Conservation (phyloP, 202 grass and related monocot genomes). For the Panicum hallii region DNA sequence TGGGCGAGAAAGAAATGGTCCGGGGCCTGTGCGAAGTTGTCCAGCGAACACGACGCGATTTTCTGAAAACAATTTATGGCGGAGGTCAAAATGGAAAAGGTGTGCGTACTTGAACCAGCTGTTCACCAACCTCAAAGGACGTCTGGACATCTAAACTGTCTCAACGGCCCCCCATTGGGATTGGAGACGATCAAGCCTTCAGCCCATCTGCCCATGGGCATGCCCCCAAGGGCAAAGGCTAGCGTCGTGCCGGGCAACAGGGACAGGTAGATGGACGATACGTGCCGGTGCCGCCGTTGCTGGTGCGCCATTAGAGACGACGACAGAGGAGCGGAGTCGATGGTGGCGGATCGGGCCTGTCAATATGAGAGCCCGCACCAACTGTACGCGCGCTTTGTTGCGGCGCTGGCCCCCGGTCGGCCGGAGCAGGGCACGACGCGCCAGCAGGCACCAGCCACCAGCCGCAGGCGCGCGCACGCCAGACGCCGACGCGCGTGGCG, state of each 20-base stretch:
- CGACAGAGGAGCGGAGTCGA: neutral
- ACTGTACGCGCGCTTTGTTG: neutral
- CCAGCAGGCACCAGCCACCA: neutral
- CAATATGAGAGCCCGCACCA: neutral
- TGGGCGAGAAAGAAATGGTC: slow-evolving; percentile 29
- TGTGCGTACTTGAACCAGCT: neutral
- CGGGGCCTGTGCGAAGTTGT: neutral
- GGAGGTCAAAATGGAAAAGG: neutral
- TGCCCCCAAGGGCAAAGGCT: neutral
- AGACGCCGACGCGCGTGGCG: neutral
- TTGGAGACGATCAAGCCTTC: neutral
- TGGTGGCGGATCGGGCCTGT: neutral
- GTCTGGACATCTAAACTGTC: neutral
- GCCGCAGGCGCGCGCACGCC: neutral
- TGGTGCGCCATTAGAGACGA: too few species aligned
- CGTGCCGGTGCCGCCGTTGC: too few species aligned
- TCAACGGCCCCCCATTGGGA: neutral
- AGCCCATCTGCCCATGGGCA: neutral
- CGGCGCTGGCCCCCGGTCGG: too few species aligned
- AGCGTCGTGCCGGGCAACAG: too few species aligned
- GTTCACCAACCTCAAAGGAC: slow-evolving; percentile 35
- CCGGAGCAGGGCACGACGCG: neutral
- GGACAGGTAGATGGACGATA: too few species aligned
- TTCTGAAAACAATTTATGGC: neutral
- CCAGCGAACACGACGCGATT: neutral